Base-by-base conservation (phyloP, 331 rosid genomes). In the Quercus tomentella region DNA sequence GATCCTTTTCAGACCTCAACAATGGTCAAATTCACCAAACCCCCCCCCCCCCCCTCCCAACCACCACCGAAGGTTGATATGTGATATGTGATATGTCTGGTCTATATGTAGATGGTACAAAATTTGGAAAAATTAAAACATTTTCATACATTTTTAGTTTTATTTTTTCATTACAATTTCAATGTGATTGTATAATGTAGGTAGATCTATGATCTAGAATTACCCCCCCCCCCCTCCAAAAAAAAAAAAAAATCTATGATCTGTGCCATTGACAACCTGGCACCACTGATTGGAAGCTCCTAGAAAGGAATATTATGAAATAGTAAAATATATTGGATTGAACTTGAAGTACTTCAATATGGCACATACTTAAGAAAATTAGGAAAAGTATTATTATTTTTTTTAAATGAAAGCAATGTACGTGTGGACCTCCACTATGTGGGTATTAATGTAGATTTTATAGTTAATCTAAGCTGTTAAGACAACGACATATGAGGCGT, bases 401-500 rank as follows among this genome's bases (percentile, higher is more conserved):
- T 7, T 7, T 28, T 12, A 73, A 20, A 18, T 20, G 57, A 74
- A 33, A 23, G 76, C 7, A 5, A 9, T 2, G 54, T 58, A 52
- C 74, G 7, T 6, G 67, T 43, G 80, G 55, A 58, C 51, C 84
- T 26, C 80, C 43, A 83, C 73, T 49, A n/a, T 7, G 82, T 87
- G 55, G 84, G 84, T 35, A 65, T 77, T 21, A 72, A 52, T 20
- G 56, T 70, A 62, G 79, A 31, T 43, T 75, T 70, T 54, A 45
- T 76, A 65, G 78, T 41, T 60, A 61, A 77, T 57, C 35, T 33
- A 77, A 26, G 68, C 43, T 49, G 54, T 11, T 61, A 87, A 77
- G 93, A 90, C 94, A 80, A 41, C 18, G 82, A 85, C 68, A 17
- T 67, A 41, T 76, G 89, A 74, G 87, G 89, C 82, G 89, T 77